Evolutionary conservation across 352 stramenopile species (phyloP).

Genomic region (Phytophthora fragariaefolia): DNA sequence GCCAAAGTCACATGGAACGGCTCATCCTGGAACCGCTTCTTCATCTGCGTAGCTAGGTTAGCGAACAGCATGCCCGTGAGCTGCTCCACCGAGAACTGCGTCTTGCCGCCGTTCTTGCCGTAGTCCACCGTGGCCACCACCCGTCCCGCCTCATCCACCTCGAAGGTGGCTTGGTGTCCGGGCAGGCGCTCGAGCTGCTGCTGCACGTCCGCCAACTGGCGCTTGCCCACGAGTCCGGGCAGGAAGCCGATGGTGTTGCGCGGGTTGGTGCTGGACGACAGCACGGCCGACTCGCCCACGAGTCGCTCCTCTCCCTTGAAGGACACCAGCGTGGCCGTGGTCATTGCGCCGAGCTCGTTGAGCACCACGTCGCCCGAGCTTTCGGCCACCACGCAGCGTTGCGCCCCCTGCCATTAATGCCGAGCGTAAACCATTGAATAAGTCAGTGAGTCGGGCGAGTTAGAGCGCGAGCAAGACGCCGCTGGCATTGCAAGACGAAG

Average conservation of each 20-base stretch:
- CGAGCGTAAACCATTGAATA: slow-evolving; percentile 12
- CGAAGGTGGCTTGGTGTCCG: slow-evolving; percentile 59
- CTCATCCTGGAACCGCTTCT: slow-evolving; percentile 54
- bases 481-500: background rate
- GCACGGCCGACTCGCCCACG: slow-evolving; percentile 85
- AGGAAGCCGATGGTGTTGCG: slow-evolving; percentile 80
- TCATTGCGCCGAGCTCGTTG: slow-evolving; percentile 90
- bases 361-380: slow-evolving; percentile 83
- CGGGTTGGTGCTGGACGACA: slow-evolving; percentile 86
- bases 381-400: slow-evolving; percentile 79
- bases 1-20: slow-evolving; percentile 69
- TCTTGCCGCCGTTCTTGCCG: slow-evolving; percentile 39
- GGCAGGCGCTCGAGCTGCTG: slow-evolving; percentile 48
- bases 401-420: slow-evolving; percentile 57
- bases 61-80: slow-evolving; percentile 81
- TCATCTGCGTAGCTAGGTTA: slow-evolving; percentile 75
- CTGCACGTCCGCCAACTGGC: slow-evolving; percentile 51
- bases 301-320: slow-evolving; percentile 89
- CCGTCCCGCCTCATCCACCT: slow-evolving; percentile 26
- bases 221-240: slow-evolving; percentile 71
- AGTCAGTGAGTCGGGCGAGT: background rate
- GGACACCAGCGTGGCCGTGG: slow-evolving; percentile 85
- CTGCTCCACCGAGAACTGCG: slow-evolving; percentile 75
- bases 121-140: slow-evolving; percentile 79
- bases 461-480: slow-evolving; percentile 5